Conservation (phyloP, 2,329 filamentous ascomycete genomes). For the Cryphonectria radicalis region DNA sequence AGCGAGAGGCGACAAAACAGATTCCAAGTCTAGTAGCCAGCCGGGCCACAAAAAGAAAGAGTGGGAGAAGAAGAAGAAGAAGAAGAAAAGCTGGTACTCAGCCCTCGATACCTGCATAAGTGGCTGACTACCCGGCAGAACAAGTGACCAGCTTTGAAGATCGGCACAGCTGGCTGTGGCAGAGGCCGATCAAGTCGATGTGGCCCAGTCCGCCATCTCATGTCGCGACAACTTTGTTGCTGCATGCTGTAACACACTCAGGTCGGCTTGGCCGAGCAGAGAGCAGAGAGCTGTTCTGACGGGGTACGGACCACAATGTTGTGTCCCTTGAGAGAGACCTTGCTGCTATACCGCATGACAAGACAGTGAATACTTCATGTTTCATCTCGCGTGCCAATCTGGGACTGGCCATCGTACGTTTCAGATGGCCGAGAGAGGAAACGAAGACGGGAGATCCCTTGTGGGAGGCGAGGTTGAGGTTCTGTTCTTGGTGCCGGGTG, state of each 20-base stretch:
- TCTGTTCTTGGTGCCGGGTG: not conserved
- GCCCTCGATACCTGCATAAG: not conserved
- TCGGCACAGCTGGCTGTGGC: not conserved
- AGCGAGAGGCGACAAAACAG: slow-evolving; percentile 2
- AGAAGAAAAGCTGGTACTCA: not conserved
- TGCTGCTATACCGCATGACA: slow-evolving; percentile 5
- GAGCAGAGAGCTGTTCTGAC: not conserved
- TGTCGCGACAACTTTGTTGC: not conserved
- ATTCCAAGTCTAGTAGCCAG: not conserved
- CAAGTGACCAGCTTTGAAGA: not conserved
- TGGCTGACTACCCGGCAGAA: not conserved
- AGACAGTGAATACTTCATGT: slow-evolving; percentile 7
- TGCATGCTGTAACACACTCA: not conserved
- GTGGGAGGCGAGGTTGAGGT: not conserved
- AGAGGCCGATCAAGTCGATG: not conserved
- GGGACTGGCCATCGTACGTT: slow-evolving; percentile 23
- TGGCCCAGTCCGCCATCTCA: not conserved
- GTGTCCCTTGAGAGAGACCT: not conserved
- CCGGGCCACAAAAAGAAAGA: too few species aligned
- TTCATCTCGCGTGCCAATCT: slow-evolving; percentile 27
- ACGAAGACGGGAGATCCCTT: slow-evolving; percentile 13
- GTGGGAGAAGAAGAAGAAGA: too few species aligned
- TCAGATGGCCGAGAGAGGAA: slow-evolving; percentile 26
- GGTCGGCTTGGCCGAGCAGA: not conserved
- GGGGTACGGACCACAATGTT: not conserved